phyloP scores from a whole-genome alignment of 305 asterid species.

The Fraxinus ornus region DNA sequence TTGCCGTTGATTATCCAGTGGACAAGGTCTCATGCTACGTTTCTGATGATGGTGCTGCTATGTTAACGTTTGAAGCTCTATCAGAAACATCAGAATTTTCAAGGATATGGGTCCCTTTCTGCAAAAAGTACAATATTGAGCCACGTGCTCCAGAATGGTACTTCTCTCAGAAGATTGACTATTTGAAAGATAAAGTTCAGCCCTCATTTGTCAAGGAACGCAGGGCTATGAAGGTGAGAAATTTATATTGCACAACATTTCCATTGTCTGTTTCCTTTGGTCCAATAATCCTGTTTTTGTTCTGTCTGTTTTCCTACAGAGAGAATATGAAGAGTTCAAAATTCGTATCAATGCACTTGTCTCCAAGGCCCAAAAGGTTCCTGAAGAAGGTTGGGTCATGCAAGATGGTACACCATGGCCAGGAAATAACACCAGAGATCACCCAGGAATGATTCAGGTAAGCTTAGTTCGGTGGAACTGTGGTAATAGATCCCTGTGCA shows the following conservation, averaged over 20 bases:
- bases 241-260: constrained; percentile 11
- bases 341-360: constrained; percentile 83
- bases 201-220: constrained; percentile 97
- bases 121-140: constrained; percentile 87
- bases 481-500: neutral
- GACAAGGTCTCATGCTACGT: constrained; percentile 98
- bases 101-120: constrained; percentile 95
- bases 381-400: constrained; percentile 99
- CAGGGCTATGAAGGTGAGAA: constrained; percentile 93
- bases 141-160: constrained; percentile 99
- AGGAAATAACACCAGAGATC: constrained; percentile 31
- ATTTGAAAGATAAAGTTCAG: constrained; percentile 90
- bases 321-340: constrained; percentile 98
- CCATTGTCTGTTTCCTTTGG: constrained; percentile 15
- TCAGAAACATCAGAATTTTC: constrained; percentile 98
- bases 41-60: constrained; percentile 99
- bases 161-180: constrained; percentile 87
- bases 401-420: constrained; percentile 99
- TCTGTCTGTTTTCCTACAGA: constrained; percentile 45
- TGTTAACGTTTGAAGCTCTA: constrained; percentile 91
- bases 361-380: constrained; percentile 88
- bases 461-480: constrained; percentile 13
- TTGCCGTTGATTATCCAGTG: constrained; percentile 96
- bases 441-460: constrained; percentile 99
- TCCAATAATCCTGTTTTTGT: constrained; percentile 26